Evolutionary conservation across 306 rosid genomes (phyloP), one percentile per base, ranked within the genome.

Genomic region (Styphnolobium japonicum): DNA sequence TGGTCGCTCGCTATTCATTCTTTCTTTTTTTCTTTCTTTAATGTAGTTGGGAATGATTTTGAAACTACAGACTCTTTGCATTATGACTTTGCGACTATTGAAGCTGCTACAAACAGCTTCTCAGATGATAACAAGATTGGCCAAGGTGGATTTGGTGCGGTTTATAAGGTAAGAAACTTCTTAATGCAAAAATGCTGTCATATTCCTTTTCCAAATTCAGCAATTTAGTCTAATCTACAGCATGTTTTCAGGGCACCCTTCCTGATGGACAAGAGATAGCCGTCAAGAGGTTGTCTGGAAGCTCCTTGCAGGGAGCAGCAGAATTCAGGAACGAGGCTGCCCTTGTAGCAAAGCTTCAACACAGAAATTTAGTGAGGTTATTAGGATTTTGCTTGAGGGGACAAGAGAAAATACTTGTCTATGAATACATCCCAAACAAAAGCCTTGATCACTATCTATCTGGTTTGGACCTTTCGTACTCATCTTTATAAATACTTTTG

Each of bases 281-380:
- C 1, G 78, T 73, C 8, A 82, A 82, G 29, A 76, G 85, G 45
- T 29, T 68, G 2, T 75, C 77, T 0, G 39, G 5, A 46, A 7
- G 21, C 5, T 82, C 78, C 0, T 10, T 23, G 7, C 81, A 76
- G 61, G 81, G 85, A 0, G 40, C 9, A 25, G 48, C 16, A 10
- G 85, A 82, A 40, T 76, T 82, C 39, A 57, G 61, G 12, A 82
- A 58, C 9, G 85, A 82, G 39, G 51, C 76, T 8, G 0, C 49
- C 1, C 25, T 82, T n/a, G 52, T 82, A 1, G 71, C 67, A 7
- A 82, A 68, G 46, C 78, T 82, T 58, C 82, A 75, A 55, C 85
- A 82, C 49, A 46, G 56, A 51, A 82, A 82, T 37, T 43, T 82
- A 14, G 81, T 46, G 6, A 51, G 66, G 10, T 64, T 76, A 0